Percentiles rank a stretch among this genome's conserved stretches.
Conservation (phyloP, 2,329 filamentous ascomycete species). For the Parastagonospora avenae region DNA sequence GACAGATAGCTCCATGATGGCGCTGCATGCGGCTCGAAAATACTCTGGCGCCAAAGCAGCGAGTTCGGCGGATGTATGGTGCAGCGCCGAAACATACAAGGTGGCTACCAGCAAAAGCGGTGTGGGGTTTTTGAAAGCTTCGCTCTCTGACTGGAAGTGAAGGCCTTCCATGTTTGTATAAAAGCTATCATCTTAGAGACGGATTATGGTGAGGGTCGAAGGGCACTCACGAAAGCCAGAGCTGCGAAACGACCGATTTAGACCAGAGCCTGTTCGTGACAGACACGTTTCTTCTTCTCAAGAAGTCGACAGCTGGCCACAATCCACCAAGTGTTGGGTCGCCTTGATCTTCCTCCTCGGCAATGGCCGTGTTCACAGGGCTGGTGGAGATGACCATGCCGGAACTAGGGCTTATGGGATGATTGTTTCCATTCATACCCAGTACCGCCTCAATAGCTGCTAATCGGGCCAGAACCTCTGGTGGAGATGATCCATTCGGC, state of each 20-base stretch:
- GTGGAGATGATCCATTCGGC: neutral
- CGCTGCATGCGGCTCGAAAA: conserved; percentile 46
- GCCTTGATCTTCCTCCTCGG: conserved; percentile 12
- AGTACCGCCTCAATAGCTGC: conserved; percentile 17
- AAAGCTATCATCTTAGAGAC: conserved; percentile 40
- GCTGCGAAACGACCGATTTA: conserved; percentile 37
- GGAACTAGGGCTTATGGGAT: conserved; percentile 1
- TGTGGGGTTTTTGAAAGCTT: conserved; percentile 50
- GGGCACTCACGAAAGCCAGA: conserved; percentile 42
- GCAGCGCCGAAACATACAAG: conserved; percentile 47
- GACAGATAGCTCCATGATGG: conserved; percentile 50
- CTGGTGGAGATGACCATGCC: conserved; percentile 6
- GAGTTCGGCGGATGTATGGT: conserved; percentile 42
- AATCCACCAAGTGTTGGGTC: conserved; percentile 28
- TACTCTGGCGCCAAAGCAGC: conserved; percentile 48
- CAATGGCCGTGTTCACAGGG: conserved; percentile 12
- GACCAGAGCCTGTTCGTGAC: conserved; percentile 41
- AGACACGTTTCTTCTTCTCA: conserved; percentile 31
- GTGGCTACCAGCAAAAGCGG: conserved; percentile 53
- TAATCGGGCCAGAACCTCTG: conserved; percentile 9
- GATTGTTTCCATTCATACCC: conserved; percentile 10
- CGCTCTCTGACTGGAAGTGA: conserved; percentile 53
- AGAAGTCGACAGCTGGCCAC: conserved; percentile 36
- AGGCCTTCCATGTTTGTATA: conserved; percentile 53
- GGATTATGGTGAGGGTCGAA: neutral